phyloP scores from a whole-genome alignment of 2,329 filamentous ascomycete genomes.

The Fusarium acutatum region DNA sequence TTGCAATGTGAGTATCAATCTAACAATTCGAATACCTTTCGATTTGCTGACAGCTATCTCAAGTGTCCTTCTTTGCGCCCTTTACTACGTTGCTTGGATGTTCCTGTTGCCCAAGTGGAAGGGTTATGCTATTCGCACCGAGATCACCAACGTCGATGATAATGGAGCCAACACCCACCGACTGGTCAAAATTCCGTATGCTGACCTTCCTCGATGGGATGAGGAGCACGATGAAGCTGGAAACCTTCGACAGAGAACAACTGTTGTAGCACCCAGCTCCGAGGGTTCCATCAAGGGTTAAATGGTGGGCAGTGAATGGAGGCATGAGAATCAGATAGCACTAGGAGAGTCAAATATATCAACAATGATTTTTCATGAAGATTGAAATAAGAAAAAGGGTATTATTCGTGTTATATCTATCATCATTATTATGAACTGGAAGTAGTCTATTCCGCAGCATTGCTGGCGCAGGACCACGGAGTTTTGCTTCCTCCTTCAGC shows the following conservation, averaged over 20 bases:
- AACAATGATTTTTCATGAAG: fast-evolving
- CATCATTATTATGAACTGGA: neutral
- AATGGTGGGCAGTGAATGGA: fast-evolving
- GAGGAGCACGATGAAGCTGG: slow-evolving; percentile 62
- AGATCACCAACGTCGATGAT: slow-evolving; percentile 55
- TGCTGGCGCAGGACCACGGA: slow-evolving; percentile 50
- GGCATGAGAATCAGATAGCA: neutral
- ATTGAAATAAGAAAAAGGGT: neutral
- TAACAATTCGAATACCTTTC: fast-evolving
- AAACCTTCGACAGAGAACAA: neutral
- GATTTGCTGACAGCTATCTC: neutral
- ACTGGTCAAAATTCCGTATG: slow-evolving; percentile 62
- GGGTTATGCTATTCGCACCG: slow-evolving; percentile 64
- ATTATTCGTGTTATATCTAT: neutral
- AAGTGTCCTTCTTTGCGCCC: slow-evolving; percentile 60
- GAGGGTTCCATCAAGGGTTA: neutral
- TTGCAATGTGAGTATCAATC: slow-evolving; percentile 65
- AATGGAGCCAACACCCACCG: slow-evolving; percentile 54
- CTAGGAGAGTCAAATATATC: fast-evolving
- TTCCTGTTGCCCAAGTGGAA: slow-evolving; percentile 60
- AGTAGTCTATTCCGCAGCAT: slow-evolving; percentile 24
- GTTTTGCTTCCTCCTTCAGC: slow-evolving; percentile 40
- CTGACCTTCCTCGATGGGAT: slow-evolving; percentile 65
- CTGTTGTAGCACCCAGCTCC: neutral
- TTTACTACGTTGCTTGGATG: slow-evolving; percentile 70